Evolutionary conservation across 73 alveolate species (phyloP), one percentile per base, ranked within the genome.

Genomic region (Paramecium pentaurelia): DNA sequence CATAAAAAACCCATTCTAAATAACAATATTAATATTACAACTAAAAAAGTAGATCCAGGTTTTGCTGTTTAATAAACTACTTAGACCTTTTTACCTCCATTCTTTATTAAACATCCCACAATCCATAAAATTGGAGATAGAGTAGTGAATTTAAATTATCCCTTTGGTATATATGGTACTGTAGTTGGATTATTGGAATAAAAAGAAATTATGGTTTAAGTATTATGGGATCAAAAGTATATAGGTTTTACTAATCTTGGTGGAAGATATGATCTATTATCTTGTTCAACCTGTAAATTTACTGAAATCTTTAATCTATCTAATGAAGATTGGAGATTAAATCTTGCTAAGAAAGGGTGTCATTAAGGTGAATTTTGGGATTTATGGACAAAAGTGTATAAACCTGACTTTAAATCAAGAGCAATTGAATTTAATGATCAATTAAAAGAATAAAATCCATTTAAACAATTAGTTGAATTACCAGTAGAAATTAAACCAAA

Each of bases 171-270:
- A 0, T 47, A 89, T 32, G 94, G 94, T 5, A 71, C 92, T 18
- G 91, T 89, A 4, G 94, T 89, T 25, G 94, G 94, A 40, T 40
- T 89, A 8, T 25, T 89, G 68, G 94, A 89, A n/a, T 60, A 89
- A 44, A 54, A 71, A 42, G 47, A 47, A 9, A 83, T 89, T 30
- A 27, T 25, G 44, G 91, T 80, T 22, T 44, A 80, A 80, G 91
- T 80, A 1, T 47, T 80, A 28, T 80, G 91, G 91, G 91, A 80
- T 80, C 8, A 80, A 18, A 18, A 22, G 2, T 44, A 3, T 25
- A 80, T 80, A 16, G 91, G 91, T 0, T 80, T 44, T 18, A 45
- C 58, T 7, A 80, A 47, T 49, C 58, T 80, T 3, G 91, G 91
- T 20, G 91, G 91, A 8, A 80, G 91, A 80, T 80, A 80, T 47